Conservation (phyloP, 2,329 filamentous ascomycete genomes). For the Diaporthe ilicicola region DNA sequence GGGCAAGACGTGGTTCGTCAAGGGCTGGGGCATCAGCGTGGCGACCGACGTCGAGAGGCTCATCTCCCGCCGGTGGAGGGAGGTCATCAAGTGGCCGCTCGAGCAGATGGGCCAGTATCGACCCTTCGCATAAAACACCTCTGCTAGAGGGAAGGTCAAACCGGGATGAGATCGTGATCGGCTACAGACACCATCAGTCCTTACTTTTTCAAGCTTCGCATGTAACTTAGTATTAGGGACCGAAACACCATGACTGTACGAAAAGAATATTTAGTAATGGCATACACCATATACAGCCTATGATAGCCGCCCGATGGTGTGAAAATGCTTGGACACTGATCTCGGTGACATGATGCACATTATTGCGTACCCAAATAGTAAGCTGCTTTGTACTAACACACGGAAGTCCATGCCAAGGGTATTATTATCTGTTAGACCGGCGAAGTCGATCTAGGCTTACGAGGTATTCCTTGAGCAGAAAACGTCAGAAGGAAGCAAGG, state of each 20-base stretch:
- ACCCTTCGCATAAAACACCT: neutral
- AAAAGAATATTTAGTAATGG: conserved; percentile 10
- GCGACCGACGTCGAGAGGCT: conserved; percentile 15
- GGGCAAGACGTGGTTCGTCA: conserved; percentile 35
- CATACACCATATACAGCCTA: neutral
- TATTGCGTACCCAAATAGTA: too few species aligned
- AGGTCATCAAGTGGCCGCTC: conserved; percentile 27
- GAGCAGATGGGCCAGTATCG: conserved; percentile 25
- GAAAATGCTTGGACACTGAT: too few species aligned
- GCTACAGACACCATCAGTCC: conserved; percentile 7
- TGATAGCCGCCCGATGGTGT: neutral
- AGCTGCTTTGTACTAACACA: too few species aligned
- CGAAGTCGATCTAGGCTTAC: too few species aligned
- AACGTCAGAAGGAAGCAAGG: too few species aligned
- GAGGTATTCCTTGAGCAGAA: too few species aligned
- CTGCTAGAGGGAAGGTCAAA: neutral
- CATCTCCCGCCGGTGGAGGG: conserved; percentile 23
- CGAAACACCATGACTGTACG: neutral
- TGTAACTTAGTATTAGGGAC: conserved; percentile 9
- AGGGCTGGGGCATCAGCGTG: conserved; percentile 24
- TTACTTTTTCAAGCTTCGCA: conserved; percentile 15
- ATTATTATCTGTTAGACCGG: too few species aligned
- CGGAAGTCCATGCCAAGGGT: too few species aligned
- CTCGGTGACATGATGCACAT: too few species aligned
- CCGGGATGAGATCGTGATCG: conserved; percentile 3